Conservation (phyloP, 1,139 yeast species). For the Suzukiozyma palmioleophila region DNA sequence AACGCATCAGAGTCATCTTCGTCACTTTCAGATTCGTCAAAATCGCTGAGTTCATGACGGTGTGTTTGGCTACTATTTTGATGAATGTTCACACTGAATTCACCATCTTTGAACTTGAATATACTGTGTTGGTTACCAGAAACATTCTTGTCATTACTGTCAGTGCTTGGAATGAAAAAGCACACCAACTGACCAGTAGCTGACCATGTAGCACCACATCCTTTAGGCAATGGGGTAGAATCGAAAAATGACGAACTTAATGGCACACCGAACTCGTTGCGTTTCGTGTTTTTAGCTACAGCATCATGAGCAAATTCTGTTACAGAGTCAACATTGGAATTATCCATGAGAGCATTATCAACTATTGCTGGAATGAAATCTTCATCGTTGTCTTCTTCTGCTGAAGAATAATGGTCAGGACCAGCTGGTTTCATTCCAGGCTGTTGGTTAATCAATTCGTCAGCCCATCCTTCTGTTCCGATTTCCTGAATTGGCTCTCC, state of each 20-base stretch:
- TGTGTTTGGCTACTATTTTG: conserved; percentile 9
- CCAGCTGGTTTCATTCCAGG: conserved; percentile 39
- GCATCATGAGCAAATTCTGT: conserved; percentile 1
- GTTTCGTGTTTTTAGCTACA: neutral
- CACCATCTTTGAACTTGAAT: conserved; percentile 39
- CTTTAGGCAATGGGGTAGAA: conserved; percentile 87
- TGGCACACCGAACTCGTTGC: neutral
- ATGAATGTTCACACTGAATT: conserved; percentile 22
- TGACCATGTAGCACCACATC: conserved; percentile 91
- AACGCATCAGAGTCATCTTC: conserved; percentile 14
- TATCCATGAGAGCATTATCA: conserved; percentile 17
- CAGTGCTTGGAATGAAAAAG: conserved; percentile 63
- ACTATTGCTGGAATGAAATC: conserved; percentile 30
- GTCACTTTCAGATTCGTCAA: conserved; percentile 12
- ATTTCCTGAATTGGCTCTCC: neutral
- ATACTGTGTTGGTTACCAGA: conserved; percentile 14
- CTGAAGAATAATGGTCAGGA: conserved; percentile 19
- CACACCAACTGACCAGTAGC: conserved; percentile 75
- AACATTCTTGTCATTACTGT: conserved; percentile 28
- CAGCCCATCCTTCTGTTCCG: conserved; percentile 12
- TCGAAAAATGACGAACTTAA: conserved; percentile 37
- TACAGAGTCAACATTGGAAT: conserved; percentile 4
- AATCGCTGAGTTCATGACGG: conserved; percentile 11
- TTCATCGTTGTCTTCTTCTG: conserved; percentile 29
- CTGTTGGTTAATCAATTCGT: conserved; percentile 21